Evolutionary conservation across 768 basidiomycete genomes (phyloP), one percentile per base, ranked within the genome.

Genomic region (Xerocomellus dryophilus): DNA sequence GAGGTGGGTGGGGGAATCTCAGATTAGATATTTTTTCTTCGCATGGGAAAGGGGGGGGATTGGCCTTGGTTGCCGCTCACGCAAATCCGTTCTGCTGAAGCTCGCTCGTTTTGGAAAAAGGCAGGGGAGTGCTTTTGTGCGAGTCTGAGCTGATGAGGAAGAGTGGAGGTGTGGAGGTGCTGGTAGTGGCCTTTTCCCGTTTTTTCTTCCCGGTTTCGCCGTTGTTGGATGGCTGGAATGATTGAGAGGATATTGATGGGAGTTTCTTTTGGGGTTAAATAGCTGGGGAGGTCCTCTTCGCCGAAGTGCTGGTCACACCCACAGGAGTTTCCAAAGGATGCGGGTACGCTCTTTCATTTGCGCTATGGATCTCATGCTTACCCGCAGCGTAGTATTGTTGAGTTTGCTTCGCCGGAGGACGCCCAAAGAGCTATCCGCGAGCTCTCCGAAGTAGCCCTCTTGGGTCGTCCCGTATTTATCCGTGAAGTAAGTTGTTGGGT

Each of bases 281-380:
- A 96, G 96, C 93, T 85, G 96, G 96, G 81, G 94, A 95, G 81
- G 95, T 98, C 71, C 87, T 96, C 74, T 99, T 99, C 85, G 91
- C 96, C 83, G 96, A 99, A 86, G 93, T 99, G 64, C 85, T 99
- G 67, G 79, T 94, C 63, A 97, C 97, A 7, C 96, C 96, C 15
- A 95, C 90, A 20, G 96, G 96, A 29, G 84, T 96, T 50, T 98
- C 95, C 23, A 99, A 99, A 73, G 96, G 96, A 71, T 99, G 96
- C 86, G 96, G 96, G 97, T 98, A 66, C 74, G 95, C 82, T 7
- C 20, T 43, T 39, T 47, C 43, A 27, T 34, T 43, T 35, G 6
- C 6, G 3, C 1, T 20, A 0, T 15, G 15, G 12, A 11, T 40
- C 38, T 27, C 25, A 25, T 43, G 32, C 57, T 75, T 12, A 68